Base-by-base conservation (phyloP, 2,329 filamentous ascomycete genomes). In the Tolypocladium paradoxum region DNA sequence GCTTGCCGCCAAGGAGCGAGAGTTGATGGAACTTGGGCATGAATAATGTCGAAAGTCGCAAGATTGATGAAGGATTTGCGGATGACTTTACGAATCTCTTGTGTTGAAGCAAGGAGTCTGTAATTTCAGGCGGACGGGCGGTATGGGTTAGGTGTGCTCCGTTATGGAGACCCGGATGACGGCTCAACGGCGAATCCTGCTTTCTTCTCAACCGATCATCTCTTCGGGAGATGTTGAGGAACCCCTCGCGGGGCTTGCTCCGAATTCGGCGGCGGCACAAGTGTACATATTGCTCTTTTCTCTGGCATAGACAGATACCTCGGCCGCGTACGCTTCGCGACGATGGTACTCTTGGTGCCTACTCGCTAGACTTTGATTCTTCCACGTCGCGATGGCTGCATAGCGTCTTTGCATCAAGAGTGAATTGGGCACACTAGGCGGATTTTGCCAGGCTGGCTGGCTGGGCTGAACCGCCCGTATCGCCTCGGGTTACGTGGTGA, bases 1-100 rank as follows among this genome's bases (percentile, higher is more conserved):
- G 67, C 73, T 91, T 33, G 77, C 82, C 11, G 84, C 81, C 14
- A 91, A 90, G 63, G 87, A 91, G 68, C 76, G 82, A 48, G 87
- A 91, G 62, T 71, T 91, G 20, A 65, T 68, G 60, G 68, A 69
- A 49, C 58, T 70, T 49, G 65, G 64, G 49, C 60, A 57, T 27
- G 58, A 62, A 18, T 48, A 48, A 52, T 50, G 53, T 24, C 14
- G 4, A 20, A n/a, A 16, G 34, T 7, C 34, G n/a, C 50, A 60
- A 56, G 54, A 53, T 57, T 48, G 54, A 59, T 43, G 57, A 35
- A 14, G 52, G 53, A 53, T 27, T 57, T 51, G 50, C 52, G 51
- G 53, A 64, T 50, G 58, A 61, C 48, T 18, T 62, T 58, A 64
- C 58, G 61, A 63, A 47, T 54, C 57, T 52, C 55, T 60, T 52